Evolutionary conservation across 768 basidiomycete genomes (phyloP).

Genomic region (Holtermannia corniformis): DNA sequence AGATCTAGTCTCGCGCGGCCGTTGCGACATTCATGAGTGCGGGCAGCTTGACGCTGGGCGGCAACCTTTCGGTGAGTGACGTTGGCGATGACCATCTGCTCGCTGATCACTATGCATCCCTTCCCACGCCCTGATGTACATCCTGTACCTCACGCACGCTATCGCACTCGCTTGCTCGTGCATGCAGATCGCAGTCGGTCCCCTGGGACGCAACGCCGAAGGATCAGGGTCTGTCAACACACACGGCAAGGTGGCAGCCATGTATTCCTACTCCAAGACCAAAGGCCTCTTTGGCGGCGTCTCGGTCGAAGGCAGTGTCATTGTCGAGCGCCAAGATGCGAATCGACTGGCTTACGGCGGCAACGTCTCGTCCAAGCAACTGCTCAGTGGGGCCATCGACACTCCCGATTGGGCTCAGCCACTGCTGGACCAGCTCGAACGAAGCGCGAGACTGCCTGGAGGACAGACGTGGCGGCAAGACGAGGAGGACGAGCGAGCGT

Average conservation of each 20-base stretch:
- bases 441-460: slow-evolving; percentile 61
- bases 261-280: slow-evolving; percentile 67
- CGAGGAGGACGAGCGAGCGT: slow-evolving; percentile 18
- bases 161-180: not conserved
- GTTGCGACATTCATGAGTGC: slow-evolving; percentile 84
- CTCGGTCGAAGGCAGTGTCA: slow-evolving; percentile 68
- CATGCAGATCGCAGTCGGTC: slow-evolving; percentile 59
- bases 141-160: not conserved
- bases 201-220: slow-evolving; percentile 84
- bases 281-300: slow-evolving; percentile 89
- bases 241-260: slow-evolving; percentile 80
- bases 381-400: slow-evolving; percentile 67
- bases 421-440: slow-evolving; percentile 64
- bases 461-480: slow-evolving; percentile 57
- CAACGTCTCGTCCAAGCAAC: slow-evolving; percentile 63
- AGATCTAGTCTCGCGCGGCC: slow-evolving; percentile 38
- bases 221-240: slow-evolving; percentile 72
- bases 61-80: slow-evolving; percentile 70
- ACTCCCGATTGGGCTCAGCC: slow-evolving; percentile 69
- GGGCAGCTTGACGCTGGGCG: slow-evolving; percentile 80
- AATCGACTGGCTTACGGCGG: slow-evolving; percentile 67
- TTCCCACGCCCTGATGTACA: too few species aligned
- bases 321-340: slow-evolving; percentile 88
- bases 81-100: too few species aligned
- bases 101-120: too few species aligned